phyloP scores from a whole-genome alignment of 768 basidiomycete species.

The Leccinum barrowsii region DNA sequence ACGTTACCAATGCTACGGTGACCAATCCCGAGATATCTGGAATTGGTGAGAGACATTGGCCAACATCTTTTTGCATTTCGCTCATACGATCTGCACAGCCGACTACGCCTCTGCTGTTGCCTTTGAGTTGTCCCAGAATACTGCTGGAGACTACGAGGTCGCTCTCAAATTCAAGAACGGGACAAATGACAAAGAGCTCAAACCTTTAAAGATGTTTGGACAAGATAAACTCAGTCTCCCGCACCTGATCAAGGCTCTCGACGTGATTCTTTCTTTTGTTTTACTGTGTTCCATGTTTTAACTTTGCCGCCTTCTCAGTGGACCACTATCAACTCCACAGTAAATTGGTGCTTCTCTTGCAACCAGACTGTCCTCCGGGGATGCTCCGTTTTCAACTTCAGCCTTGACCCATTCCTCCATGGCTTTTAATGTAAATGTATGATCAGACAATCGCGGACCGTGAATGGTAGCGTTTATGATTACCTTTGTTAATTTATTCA shows the following conservation, averaged over 20 bases:
- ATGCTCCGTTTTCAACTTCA: slow-evolving; percentile 31
- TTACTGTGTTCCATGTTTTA: neutral
- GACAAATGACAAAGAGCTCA: slow-evolving; percentile 50
- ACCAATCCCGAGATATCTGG: slow-evolving; percentile 58
- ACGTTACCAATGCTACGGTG: slow-evolving; percentile 61
- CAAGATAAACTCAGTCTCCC: slow-evolving; percentile 22
- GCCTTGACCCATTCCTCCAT: slow-evolving; percentile 26
- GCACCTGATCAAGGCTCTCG: slow-evolving; percentile 14
- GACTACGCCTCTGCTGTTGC: slow-evolving; percentile 70
- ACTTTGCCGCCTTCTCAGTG: slow-evolving; percentile 10
- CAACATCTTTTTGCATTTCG: neutral
- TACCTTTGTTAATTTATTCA: neutral
- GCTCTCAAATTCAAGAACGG: slow-evolving; percentile 84
- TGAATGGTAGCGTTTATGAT: neutral
- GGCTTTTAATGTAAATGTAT: slow-evolving; percentile 20
- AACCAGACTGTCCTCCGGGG: slow-evolving; percentile 32
- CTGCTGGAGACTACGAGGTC: slow-evolving; percentile 67
- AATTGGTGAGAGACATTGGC: slow-evolving; percentile 49
- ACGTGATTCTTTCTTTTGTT: slow-evolving; percentile 9
- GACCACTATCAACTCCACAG: slow-evolving; percentile 30
- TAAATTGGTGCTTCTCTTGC: slow-evolving; percentile 33
- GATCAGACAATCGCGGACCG: neutral
- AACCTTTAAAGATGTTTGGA: slow-evolving; percentile 67
- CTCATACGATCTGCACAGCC: slow-evolving; percentile 38
- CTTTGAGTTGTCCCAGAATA: slow-evolving; percentile 62